Conservation (phyloP, 139 green algal species). For the Mesotaenium endlicherianum region DNA sequence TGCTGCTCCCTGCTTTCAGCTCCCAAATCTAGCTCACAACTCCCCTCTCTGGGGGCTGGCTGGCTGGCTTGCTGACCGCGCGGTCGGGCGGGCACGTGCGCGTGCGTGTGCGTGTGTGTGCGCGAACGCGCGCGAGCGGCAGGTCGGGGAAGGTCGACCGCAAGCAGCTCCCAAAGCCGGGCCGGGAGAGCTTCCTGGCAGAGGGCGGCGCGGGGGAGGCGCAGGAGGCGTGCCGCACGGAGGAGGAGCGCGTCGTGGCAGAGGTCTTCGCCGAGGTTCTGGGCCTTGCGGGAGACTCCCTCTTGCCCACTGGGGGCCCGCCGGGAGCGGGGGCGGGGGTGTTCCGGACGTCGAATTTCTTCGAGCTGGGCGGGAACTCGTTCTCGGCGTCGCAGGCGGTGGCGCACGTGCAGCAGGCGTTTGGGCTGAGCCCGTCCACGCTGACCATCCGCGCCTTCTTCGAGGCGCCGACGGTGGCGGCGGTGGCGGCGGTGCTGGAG, state of each 20-base stretch:
- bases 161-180: conserved; percentile 5
- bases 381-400: conserved; percentile 23
- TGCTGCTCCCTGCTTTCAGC: no score
- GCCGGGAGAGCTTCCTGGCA: not conserved
- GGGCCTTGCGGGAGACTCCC: not conserved
- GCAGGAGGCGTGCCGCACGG: not conserved
- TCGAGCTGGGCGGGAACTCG: conserved; percentile 21
- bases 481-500: not conserved
- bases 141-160: conserved; percentile 27
- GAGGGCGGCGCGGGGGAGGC: not conserved
- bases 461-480: not conserved
- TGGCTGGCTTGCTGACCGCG: no score
- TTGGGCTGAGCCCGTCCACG: not conserved
- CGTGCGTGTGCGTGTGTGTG: not conserved
- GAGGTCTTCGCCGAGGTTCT: conserved; percentile 14
- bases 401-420: not conserved
- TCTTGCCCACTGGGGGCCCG: no score
- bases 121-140: not conserved
- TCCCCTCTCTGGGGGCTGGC: no score
- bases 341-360: conserved; percentile 24
- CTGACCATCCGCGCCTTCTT: conserved; percentile 17
- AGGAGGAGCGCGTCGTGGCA: conserved; percentile 25
- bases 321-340: not conserved
- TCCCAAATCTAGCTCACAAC: no score
- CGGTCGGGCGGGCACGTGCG: no score